phyloP scores from a whole-genome alignment of 1,284 basidiomycete genomes.

The Porphyrellus sp. region DNA sequence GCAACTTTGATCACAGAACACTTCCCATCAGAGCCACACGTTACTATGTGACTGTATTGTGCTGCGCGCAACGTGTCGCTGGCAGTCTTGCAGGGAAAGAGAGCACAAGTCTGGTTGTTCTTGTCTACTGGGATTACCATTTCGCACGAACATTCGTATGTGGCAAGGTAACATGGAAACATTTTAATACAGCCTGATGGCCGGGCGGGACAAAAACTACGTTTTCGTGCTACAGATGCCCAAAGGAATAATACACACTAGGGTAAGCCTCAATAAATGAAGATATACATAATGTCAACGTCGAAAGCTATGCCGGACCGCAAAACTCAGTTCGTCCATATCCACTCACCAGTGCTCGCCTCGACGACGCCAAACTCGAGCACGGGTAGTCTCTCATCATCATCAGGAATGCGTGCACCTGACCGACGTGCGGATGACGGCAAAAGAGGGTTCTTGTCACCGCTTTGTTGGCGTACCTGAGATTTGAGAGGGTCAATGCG shows the following conservation, averaged over 20 bases:
- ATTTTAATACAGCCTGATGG: too few relatives aligned
- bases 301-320: neutral
- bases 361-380: slow-evolving; percentile 27
- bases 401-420: neutral
- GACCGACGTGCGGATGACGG: neutral
- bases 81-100: too few relatives aligned
- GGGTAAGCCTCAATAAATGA: slow-evolving; percentile 6
- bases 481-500: slow-evolving; percentile 4
- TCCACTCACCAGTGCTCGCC: slow-evolving; percentile 6
- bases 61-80: too few relatives aligned
- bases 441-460: slow-evolving; percentile 2
- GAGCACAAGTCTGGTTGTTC: too few relatives aligned
- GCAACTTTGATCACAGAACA: too few relatives aligned
- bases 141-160: too few relatives aligned
- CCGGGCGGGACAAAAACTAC: too few relatives aligned
- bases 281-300: slow-evolving; percentile 2
- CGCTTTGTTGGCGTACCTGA: neutral
- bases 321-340: neutral
- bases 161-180: too few relatives aligned
- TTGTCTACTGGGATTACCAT: too few relatives aligned
- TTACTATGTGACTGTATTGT: too few relatives aligned
- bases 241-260: neutral
- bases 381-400: slow-evolving; percentile 3
- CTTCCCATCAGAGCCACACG: too few relatives aligned
- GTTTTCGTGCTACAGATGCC: neutral